Base-by-base conservation (phyloP, 2,329 filamentous ascomycete species). In the Cytospora paraplurivora region DNA sequence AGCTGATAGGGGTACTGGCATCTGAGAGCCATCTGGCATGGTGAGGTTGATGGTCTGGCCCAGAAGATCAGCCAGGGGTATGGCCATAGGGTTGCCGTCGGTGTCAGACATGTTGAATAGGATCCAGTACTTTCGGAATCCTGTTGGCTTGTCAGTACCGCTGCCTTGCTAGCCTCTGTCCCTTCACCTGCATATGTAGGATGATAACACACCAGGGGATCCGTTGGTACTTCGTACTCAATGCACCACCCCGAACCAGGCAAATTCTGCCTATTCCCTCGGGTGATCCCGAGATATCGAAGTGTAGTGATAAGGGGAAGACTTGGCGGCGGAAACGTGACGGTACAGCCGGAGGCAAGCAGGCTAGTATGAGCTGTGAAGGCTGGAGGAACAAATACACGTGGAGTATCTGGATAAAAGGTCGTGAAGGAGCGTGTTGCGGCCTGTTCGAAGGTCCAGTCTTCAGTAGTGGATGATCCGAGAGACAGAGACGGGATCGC, bases 11-110 rank as follows among this genome's bases (percentile, higher is more conserved):
- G 63, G 33, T 7, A 67, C 21, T 13, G 53, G 54, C 10, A 49
- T 37, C 21, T 17, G 13, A 7, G 12, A 33, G 7, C 65, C 65
- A 17, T 44, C 53, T 4, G 62, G 34, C 11, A 44, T 35, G 5
- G 51, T 62, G 15, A 64, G 49, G 17, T 63, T 60, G 38, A 66
- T 53, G 19, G 38, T 59, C 34, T 66, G 64, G 13, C 56, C 44
- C 6, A 61, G 32, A 3, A 38, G 37, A 7, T 52, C 33, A 12
- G 4, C 15, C 47, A 56, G 50, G 5, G 37, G 33, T 33, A 44
- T 44, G 3, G 17, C 21, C 11, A 37, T 34, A 47, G 34, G n/a
- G n/a, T 55, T 21, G 10, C 32, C 21, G 33, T 27, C 38, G 7
- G 37, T 34, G 4, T 47, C 56, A 47, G 32, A 32, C 59, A 63